phyloP scores from a whole-genome alignment of 2,329 filamentous ascomycete species.

The Clonostachys byssicola region DNA sequence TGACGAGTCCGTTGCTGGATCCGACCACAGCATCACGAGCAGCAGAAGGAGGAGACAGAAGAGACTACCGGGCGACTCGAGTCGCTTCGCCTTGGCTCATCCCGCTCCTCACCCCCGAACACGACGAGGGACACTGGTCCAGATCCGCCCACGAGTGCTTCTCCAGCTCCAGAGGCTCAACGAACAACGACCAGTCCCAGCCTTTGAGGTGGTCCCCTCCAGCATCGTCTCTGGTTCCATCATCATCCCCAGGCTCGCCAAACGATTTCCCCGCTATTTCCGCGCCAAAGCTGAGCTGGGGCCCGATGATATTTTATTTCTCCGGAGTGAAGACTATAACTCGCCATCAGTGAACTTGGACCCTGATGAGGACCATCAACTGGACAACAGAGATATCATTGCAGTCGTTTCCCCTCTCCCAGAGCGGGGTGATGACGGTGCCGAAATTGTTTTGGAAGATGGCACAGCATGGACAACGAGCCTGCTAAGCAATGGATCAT shows the following conservation, averaged over 20 bases:
- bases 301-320: conserved; percentile 65
- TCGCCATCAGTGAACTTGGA: too few species aligned
- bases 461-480: conserved; percentile 55
- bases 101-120: conserved; percentile 55
- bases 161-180: conserved; percentile 69
- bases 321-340: conserved; percentile 66
- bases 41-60: conserved; percentile 32
- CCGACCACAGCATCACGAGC: conserved; percentile 24
- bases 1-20: conserved; percentile 39
- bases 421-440: conserved; percentile 41
- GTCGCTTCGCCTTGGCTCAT: conserved; percentile 63
- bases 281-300: conserved; percentile 59
- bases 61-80: conserved; percentile 49
- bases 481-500: conserved; percentile 50
- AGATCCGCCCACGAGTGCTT: conserved; percentile 63
- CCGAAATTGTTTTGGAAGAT: conserved; percentile 64
- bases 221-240: conserved; percentile 51
- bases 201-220: conserved; percentile 70
- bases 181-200: conserved; percentile 53
- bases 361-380: conserved; percentile 1
- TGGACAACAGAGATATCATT: conserved; percentile 50
- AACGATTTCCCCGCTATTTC: conserved; percentile 61
- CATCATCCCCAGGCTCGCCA: conserved; percentile 54
- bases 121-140: conserved; percentile 62
- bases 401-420: conserved; percentile 64